phyloP scores from a whole-genome alignment of 2,329 filamentous ascomycete genomes.

The Phyllosticta citriasiana region DNA sequence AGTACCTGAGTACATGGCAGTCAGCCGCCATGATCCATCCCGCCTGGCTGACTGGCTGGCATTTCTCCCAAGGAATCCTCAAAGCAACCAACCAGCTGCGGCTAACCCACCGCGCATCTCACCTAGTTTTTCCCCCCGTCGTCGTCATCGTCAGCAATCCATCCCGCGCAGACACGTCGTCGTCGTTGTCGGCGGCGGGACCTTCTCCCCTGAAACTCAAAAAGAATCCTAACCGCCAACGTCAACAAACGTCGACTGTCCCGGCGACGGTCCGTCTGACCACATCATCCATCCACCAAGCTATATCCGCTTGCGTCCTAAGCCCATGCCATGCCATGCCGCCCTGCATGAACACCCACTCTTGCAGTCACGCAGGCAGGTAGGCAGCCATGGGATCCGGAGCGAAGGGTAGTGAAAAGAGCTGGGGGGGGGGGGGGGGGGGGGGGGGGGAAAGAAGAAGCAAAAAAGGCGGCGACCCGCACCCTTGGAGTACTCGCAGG shows the following conservation, averaged over 20 bases:
- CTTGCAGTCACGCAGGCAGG: neutral
- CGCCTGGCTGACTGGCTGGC: no score
- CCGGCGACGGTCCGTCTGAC: neutral
- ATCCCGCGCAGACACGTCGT: neutral
- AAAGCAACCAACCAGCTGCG: neutral
- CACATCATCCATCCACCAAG: neutral
- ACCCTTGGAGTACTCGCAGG: neutral
- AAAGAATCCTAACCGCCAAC: neutral
- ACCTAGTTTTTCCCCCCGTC: neutral
- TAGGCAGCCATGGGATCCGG: neutral
- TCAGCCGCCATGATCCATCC: neutral
- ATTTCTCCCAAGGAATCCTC: neutral
- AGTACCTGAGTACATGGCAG: no score
- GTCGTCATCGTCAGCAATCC: neutral
- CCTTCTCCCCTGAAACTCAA: neutral
- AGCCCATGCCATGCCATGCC: no score
- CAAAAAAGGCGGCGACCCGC: neutral
- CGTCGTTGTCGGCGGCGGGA: neutral
- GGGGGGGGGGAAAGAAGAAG: neutral
- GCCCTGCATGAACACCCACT: neutral
- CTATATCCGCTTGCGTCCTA: no score
- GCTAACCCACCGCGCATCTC: neutral
- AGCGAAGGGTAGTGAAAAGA: neutral
- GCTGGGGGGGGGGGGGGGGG: neutral
- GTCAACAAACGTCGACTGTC: neutral